phyloP scores from a whole-genome alignment of 805 yeast genomes.

The Suhomyces sp. region DNA sequence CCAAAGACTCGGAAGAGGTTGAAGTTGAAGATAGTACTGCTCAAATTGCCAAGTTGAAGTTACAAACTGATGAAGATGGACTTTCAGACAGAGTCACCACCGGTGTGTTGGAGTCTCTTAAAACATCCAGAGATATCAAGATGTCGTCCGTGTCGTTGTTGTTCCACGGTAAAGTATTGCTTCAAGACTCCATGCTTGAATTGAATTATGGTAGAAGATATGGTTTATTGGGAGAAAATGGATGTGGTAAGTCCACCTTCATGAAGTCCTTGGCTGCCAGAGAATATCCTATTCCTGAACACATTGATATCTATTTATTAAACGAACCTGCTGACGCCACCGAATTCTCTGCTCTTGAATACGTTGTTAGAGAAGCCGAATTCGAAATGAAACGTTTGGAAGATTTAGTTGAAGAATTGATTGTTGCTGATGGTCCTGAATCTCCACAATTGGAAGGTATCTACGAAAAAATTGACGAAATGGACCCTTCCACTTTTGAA shows the following conservation, averaged over 20 bases:
- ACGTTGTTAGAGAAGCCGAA: constrained; percentile 97
- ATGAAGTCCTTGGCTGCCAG: constrained; percentile 91
- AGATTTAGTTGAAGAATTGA: constrained; percentile 83
- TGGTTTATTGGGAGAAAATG: constrained; percentile 97
- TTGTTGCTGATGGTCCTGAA: constrained; percentile 94
- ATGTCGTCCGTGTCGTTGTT: constrained; percentile 84
- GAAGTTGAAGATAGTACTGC: constrained; percentile 65
- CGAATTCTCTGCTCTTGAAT: constrained; percentile 88
- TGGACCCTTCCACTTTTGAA: constrained; percentile 97
- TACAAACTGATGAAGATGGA: constrained; percentile 93
- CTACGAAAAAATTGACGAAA: constrained; percentile 91
- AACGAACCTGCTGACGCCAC: constrained; percentile 98
- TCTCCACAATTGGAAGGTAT: constrained; percentile 78
- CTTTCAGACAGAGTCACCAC: constrained; percentile 96
- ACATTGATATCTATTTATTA: constrained; percentile 85
- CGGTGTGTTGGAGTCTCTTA: constrained; percentile 89
- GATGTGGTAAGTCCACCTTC: constrained; percentile 97
- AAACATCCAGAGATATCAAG: constrained; percentile 91
- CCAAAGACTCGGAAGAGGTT: constrained; percentile 48
- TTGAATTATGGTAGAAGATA: constrained; percentile 96
- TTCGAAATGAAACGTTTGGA: constrained; percentile 86
- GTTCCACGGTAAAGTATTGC: constrained; percentile 95
- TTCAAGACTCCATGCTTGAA: constrained; percentile 90
- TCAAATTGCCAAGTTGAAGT: constrained; percentile 79
- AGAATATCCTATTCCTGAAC: constrained; percentile 93